phyloP scores from a whole-genome alignment of 306 rosid species.

The Hippophae gyantsensis region DNA sequence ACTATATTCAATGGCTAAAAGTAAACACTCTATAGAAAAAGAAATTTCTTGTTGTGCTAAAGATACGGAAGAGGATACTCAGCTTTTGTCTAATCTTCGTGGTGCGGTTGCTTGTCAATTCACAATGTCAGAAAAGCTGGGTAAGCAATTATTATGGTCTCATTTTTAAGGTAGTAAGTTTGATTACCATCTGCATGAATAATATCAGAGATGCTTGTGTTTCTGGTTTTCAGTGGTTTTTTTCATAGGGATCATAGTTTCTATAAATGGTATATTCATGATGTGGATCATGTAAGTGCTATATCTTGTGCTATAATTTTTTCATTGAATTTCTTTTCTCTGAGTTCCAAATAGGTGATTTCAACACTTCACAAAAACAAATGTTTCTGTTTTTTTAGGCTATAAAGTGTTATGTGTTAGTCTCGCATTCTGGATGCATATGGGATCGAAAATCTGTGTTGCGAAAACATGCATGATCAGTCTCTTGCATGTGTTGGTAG shows the following conservation, averaged over 20 bases:
- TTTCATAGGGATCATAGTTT: slow-evolving; percentile 54
- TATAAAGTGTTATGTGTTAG: slow-evolving; percentile 52
- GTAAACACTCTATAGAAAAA: slow-evolving; percentile 15
- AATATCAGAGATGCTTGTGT: slow-evolving; percentile 11
- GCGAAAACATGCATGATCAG: slow-evolving; percentile 64
- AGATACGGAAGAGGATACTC: slow-evolving; percentile 30
- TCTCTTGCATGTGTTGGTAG: slow-evolving; percentile 69
- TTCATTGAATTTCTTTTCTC: not conserved
- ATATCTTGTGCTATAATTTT: not conserved
- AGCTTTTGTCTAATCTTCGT: slow-evolving; percentile 35
- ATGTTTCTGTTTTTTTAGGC: slow-evolving; percentile 33
- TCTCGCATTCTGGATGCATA: slow-evolving; percentile 74
- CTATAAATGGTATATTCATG: slow-evolving; percentile 60
- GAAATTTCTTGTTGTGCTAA: slow-evolving; percentile 16
- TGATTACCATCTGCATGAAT: slow-evolving; percentile 3
- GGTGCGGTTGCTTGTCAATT: slow-evolving; percentile 74
- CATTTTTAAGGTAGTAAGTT: not conserved
- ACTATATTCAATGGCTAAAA: slow-evolving; percentile 43
- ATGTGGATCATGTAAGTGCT: slow-evolving; percentile 50
- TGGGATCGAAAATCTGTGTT: slow-evolving; percentile 81
- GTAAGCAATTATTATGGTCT: slow-evolving; percentile 28
- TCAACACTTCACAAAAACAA: slow-evolving; percentile 5
- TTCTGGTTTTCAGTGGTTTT: slow-evolving; percentile 49
- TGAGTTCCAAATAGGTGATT: slow-evolving; percentile 6
- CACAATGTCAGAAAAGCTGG: slow-evolving; percentile 57